Evolutionary conservation across 768 basidiomycete genomes (phyloP), one percentile per base, ranked within the genome.

Genomic region (Kwoniella europaea): DNA sequence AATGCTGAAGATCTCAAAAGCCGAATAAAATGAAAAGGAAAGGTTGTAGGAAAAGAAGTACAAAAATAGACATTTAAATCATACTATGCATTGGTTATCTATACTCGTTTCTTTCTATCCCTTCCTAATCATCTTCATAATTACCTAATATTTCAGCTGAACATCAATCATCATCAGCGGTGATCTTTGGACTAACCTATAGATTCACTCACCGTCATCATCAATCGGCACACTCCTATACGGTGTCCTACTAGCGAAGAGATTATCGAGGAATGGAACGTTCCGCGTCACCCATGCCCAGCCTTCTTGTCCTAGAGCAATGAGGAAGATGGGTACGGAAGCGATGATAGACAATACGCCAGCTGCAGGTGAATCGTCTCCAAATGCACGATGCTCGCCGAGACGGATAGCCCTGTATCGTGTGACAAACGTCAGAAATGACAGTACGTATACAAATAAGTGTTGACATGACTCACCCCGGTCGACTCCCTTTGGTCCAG

Each of bases 241-340:
- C 13, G 75, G 75, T 42, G 71, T 64, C 24, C 74, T 52, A 50
- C 73, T 76, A 5, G 69, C 68, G 71, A 84, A 76, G 69, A 83
- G 44, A 9, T 79, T 79, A 16, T 80, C 76, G 24, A 84, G 52
- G 66, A 74, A 82, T 1, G 83, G 83, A 18, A 84, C 69, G 58
- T 74, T 76, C 61, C 78, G 75, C 15, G 73, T 64, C 12, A 82
- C 68, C 76, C 79, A 80, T 27, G 75, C 75, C 77, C 75, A 78
- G 20, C 71, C 81, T 10, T 71, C 76, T 29, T 91, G 89, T 0
- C 86, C 88, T 24, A 94, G 75, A 22, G 94, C 95, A 54, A 97
- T 76, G 61, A 96, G 80, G 86, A 92, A 95, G 90, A 91, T 95
- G 0, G 95, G 95, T 2, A 98, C 88, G 10, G 92, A 93, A 1